These are phyloP conservation scores for Periconia macrospinosa DNA, from an alignment of 2,329 filamentous ascomycete genomes.

Conservation along the genomic window DNA sequence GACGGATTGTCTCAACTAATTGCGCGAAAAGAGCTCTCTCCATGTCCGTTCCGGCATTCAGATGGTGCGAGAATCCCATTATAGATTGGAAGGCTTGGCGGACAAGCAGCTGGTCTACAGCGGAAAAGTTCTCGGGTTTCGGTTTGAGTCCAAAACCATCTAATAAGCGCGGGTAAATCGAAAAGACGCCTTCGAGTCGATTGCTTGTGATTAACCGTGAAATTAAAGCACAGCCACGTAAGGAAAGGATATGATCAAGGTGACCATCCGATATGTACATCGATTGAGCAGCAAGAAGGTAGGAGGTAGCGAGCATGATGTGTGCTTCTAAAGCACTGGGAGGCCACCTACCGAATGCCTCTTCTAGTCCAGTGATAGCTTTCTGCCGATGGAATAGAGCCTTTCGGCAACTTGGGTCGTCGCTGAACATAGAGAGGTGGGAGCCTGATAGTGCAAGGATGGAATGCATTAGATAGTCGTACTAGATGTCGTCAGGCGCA, in stretches of 20 bases:
- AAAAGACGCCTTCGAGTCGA: constrained; percentile 15
- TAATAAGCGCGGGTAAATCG: constrained; percentile 4
- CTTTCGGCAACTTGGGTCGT: constrained; percentile 6
- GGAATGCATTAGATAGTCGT: constrained; percentile 26
- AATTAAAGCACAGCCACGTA: constrained; percentile 22
- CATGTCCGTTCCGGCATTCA: constrained; percentile 5
- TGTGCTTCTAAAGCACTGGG: constrained; percentile 23
- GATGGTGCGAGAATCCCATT: constrained; percentile 3
- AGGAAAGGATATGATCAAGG: constrained; percentile 20
- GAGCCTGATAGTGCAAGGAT: constrained; percentile 28
- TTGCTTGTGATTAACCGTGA: constrained; percentile 18
- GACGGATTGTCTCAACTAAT: constrained; percentile 12
- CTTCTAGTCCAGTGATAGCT: constrained; percentile 23
- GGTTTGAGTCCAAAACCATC: too few relatives aligned
- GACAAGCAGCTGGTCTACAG: too few relatives aligned
- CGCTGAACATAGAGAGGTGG: constrained; percentile 20
- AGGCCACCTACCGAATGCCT: constrained; percentile 24
- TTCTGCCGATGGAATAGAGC: constrained; percentile 23
- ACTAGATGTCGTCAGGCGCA: constrained; percentile 13
- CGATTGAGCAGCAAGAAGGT: constrained; percentile 21
- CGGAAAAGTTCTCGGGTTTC: too few relatives aligned
- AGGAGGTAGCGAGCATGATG: constrained; percentile 27
- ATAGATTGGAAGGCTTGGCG: constrained; percentile 15
- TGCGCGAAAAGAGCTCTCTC: constrained; percentile 17
- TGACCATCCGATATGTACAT: constrained; percentile 21